These are phyloP conservation scores for Daedaleopsis nitida DNA, from an alignment of 768 basidiomycete genomes.

Conservation along the genomic window DNA sequence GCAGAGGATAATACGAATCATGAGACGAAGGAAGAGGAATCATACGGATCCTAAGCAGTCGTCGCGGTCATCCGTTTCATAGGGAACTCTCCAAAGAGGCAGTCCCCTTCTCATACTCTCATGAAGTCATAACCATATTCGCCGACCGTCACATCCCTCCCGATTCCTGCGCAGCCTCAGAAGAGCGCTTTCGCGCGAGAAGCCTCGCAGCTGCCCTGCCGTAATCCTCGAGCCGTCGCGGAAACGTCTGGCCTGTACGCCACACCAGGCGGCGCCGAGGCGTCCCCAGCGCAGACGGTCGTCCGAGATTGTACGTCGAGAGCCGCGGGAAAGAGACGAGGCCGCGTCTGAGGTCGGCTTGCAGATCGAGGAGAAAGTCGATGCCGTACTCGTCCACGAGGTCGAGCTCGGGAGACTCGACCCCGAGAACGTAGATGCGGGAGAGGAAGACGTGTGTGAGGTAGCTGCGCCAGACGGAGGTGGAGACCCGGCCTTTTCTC, in stretches of 20 bases:
- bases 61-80: neutral
- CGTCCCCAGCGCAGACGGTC: neutral
- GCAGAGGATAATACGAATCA: neutral
- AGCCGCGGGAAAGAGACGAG: neutral
- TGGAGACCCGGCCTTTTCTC: neutral
- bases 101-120: neutral
- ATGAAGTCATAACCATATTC: neutral
- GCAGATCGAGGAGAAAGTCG: neutral
- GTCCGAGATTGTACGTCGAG: neutral
- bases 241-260: neutral
- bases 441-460: neutral
- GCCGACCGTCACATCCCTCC: neutral
- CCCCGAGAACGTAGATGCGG: neutral
- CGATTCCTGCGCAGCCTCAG: neutral
- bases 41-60: neutral
- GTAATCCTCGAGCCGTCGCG: neutral
- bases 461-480: neutral
- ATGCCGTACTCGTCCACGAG: neutral
- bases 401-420: neutral
- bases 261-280: neutral
- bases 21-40: neutral
- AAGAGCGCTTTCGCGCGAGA: neutral
- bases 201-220: neutral
- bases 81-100: neutral
- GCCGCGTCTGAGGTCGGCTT: neutral